Conservation (phyloP, 352 stramenopile species). For the Globisporangium megalacanthum region DNA sequence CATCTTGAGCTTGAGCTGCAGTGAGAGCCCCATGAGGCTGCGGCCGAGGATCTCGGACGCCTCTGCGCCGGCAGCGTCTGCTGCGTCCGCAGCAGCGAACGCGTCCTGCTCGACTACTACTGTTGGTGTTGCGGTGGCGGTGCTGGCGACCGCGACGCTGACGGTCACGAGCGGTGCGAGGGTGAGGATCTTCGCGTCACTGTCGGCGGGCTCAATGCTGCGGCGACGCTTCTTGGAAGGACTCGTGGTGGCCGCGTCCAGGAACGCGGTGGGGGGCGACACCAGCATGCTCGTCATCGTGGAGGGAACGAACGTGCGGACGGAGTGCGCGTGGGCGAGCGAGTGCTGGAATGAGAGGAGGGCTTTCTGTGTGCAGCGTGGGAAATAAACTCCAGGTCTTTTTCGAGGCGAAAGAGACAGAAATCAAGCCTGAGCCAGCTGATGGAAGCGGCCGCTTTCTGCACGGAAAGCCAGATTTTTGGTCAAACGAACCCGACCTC, state of each 20-base stretch:
- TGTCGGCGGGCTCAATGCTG: conserved; percentile 49
- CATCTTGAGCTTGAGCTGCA: conserved; percentile 85
- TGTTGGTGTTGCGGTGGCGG: conserved; percentile 11
- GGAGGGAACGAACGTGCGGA: background rate
- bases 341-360: conserved; percentile 12
- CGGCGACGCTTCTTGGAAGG: conserved; percentile 57
- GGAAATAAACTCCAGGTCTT: no score
- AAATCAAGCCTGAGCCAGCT: conserved; percentile 10
- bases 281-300: conserved; percentile 43
- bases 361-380: background rate
- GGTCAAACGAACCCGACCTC: background rate
- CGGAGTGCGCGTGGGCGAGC: conserved; percentile 2
- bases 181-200: conserved; percentile 47
- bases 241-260: conserved; percentile 14
- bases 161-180: conserved; percentile 30
- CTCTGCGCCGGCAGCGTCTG: conserved; percentile 17
- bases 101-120: background rate
- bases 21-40: conserved; percentile 68
- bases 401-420: background rate
- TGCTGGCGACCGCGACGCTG: conserved; percentile 12
- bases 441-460: conserved; percentile 12
- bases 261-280: conserved; percentile 20
- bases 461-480: no score
- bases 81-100: conserved; percentile 11
- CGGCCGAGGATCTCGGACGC: conserved; percentile 35